phyloP scores from a whole-genome alignment of 768 basidiomycete genomes.

The Pulveroboletus sp. region DNA sequence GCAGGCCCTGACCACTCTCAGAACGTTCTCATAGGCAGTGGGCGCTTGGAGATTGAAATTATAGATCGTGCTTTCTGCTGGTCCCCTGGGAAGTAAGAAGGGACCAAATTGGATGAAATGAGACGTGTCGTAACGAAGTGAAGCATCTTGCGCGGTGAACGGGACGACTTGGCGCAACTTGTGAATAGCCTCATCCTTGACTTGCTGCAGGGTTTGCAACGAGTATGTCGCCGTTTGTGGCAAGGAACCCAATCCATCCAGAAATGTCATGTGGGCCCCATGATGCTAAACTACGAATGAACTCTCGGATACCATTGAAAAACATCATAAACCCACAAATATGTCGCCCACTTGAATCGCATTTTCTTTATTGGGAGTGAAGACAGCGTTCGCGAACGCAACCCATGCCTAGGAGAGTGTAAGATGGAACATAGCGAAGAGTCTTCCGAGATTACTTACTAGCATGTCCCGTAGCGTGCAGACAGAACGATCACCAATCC shows the following conservation, averaged over 20 bases:
- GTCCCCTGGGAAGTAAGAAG: conserved; percentile 70
- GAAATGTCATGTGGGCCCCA: conserved; percentile 87
- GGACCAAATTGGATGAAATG: conserved; percentile 60
- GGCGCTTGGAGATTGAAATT: conserved; percentile 84
- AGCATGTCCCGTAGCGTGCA: conserved; percentile 85
- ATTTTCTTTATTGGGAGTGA: conserved; percentile 28
- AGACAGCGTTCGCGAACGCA: conserved; percentile 72
- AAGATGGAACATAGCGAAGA: neutral
- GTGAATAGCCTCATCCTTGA: conserved; percentile 56
- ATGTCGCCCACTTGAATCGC: conserved; percentile 46
- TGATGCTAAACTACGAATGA: conserved; percentile 62
- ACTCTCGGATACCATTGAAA: neutral
- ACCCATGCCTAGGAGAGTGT: conserved; percentile 75
- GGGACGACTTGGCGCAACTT: conserved; percentile 61
- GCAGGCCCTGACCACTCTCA: conserved; percentile 85
- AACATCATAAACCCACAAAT: conserved; percentile 53
- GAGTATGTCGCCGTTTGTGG: conserved; percentile 72
- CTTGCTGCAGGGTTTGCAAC: conserved; percentile 48
- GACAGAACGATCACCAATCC: conserved; percentile 60
- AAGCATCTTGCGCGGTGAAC: conserved; percentile 25
- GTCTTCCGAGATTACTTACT: conserved; percentile 42
- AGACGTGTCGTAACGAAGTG: conserved; percentile 32
- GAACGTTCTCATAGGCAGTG: conserved; percentile 83
- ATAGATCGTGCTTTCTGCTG: conserved; percentile 31
- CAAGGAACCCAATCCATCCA: conserved; percentile 84